Percentiles rank a stretch among this genome's conserved stretches.
phyloP scores from a whole-genome alignment of 106 monocot genomes.

The Acorus gramineus region DNA sequence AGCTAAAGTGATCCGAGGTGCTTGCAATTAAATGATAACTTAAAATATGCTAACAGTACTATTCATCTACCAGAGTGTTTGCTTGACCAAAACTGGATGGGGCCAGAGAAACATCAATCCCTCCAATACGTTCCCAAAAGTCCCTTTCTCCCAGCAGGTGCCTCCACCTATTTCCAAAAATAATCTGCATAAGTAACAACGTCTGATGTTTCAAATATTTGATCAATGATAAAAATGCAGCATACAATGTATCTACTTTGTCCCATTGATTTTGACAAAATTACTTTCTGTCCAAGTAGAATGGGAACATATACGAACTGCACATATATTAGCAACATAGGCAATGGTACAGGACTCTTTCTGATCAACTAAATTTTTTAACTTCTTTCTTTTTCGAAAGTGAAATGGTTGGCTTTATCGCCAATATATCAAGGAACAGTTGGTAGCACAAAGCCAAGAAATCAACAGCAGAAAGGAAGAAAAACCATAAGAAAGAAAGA shows the following conservation, averaged over 20 bases:
- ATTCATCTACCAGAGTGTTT: slow-evolving; percentile 60
- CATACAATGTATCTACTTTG: too few relatives aligned
- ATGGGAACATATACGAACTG: too few relatives aligned
- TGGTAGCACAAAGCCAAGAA: too few relatives aligned
- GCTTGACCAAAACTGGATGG: slow-evolving; percentile 95
- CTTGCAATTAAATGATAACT: not conserved
- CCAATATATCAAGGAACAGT: too few relatives aligned
- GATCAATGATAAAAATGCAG: too few relatives aligned
- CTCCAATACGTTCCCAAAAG: slow-evolving; percentile 92
- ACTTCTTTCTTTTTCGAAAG: too few relatives aligned
- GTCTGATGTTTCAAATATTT: not conserved
- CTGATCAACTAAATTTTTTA: not conserved
- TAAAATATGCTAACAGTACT: not conserved
- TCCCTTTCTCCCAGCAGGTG: slow-evolving; percentile 91
- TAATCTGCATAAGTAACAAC: slow-evolving; percentile 35
- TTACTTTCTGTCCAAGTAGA: too few relatives aligned
- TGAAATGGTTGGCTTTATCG: too few relatives aligned
- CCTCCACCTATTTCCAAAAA: slow-evolving; percentile 96
- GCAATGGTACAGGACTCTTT: not conserved
- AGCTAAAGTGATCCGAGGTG: too few relatives aligned
- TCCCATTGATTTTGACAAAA: too few relatives aligned
- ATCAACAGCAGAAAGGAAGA: too few relatives aligned
- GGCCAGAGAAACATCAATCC: slow-evolving; percentile 75
- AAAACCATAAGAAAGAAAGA: too few relatives aligned
- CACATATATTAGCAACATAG: not conserved